phyloP scores from a whole-genome alignment of 345 rosid genomes.

The Populus davidiana region DNA sequence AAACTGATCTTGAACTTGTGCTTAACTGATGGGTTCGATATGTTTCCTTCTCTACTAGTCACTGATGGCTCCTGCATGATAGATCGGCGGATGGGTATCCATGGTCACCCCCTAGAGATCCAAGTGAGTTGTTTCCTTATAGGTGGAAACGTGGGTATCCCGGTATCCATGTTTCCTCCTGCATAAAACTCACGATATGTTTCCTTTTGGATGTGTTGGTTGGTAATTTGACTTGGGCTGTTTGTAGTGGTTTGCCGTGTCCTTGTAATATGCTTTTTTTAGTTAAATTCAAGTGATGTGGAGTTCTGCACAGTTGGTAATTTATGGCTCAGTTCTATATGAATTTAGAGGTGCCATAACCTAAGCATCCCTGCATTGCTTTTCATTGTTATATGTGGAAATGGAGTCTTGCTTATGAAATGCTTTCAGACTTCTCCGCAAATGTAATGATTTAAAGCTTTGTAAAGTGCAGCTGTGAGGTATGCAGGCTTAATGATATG shows the following conservation, averaged over 20 bases:
- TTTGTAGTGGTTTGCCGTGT: not conserved
- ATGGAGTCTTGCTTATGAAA: not conserved
- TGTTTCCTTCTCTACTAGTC: slow-evolving; percentile 35
- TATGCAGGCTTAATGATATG: not conserved
- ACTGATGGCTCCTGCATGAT: slow-evolving; percentile 40
- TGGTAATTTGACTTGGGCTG: not conserved
- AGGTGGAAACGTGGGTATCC: too few species aligned
- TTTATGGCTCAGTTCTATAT: not conserved
- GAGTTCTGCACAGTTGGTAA: not conserved
- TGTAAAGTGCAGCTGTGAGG: not conserved
- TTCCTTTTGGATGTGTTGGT: not conserved
- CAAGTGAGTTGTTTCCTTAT: slow-evolving; percentile 16
- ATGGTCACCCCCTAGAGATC: slow-evolving; percentile 39
- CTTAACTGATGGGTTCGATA: slow-evolving; percentile 34
- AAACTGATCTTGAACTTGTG: slow-evolving; percentile 29
- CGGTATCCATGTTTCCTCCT: too few species aligned
- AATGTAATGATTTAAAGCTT: not conserved
- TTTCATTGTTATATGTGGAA: not conserved
- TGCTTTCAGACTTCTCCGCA: not conserved
- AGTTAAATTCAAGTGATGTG: not conserved
- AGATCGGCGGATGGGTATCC: slow-evolving; percentile 37
- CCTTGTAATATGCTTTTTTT: not conserved
- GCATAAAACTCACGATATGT: too few species aligned
- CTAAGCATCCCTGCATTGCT: not conserved
- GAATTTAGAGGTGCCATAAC: not conserved